These are phyloP conservation scores for Flaveria floridana DNA, from an alignment of 140 eudicot species.

Conservation along the genomic window DNA sequence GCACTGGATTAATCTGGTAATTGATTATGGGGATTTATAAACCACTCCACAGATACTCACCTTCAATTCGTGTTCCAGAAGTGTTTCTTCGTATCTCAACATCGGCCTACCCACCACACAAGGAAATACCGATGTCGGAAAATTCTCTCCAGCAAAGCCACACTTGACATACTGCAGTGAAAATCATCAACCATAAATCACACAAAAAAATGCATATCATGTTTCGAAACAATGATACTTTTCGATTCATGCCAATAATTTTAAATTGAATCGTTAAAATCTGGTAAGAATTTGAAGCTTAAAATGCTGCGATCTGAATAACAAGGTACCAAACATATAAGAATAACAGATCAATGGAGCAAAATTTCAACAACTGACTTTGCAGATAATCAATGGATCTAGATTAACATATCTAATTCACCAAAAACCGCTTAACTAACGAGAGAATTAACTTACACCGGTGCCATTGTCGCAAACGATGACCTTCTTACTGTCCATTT, in stretches of 20 bases:
- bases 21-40: too few species aligned
- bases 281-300: background rate
- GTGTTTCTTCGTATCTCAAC: slow-evolving; percentile 94
- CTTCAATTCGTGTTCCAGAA: slow-evolving; percentile 89
- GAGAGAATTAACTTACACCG: slow-evolving; percentile 45
- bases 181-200: slow-evolving; percentile 22
- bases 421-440: slow-evolving; percentile 9
- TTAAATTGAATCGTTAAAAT: background rate
- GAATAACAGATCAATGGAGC: slow-evolving; percentile 17
- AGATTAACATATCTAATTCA: slow-evolving; percentile 13
- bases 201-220: background rate
- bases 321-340: slow-evolving; percentile 4
- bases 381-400: slow-evolving; percentile 5
- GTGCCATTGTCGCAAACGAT: slow-evolving; percentile 99
- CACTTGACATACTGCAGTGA: slow-evolving; percentile 95
- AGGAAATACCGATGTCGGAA: slow-evolving; percentile 96
- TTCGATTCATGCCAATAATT: background rate
- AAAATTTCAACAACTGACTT: slow-evolving; percentile 18
- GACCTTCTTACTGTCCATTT: slow-evolving; percentile 84
- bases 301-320: slow-evolving; percentile 6
- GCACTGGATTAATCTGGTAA: background rate
- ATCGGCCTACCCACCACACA: slow-evolving; percentile 95
- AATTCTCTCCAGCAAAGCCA: slow-evolving; percentile 98
- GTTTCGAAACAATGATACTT: too few species aligned
- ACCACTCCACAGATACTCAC: slow-evolving; percentile 30